These are phyloP conservation scores for Mitragyna speciosa DNA, from an alignment of 257 asterid species.

Conservation along the genomic window DNA sequence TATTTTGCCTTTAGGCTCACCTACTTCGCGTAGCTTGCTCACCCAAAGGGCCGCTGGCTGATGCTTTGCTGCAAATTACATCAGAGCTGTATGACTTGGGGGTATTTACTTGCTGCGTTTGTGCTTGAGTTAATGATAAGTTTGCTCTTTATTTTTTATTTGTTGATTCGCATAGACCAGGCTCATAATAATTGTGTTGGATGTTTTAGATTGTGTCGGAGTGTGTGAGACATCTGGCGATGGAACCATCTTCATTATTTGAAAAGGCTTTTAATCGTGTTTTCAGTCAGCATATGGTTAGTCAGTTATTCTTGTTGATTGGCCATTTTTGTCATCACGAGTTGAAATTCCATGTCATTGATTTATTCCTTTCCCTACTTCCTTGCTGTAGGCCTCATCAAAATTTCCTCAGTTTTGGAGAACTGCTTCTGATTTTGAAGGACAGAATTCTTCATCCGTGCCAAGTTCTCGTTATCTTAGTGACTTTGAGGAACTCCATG, in stretches of 20 bases:
- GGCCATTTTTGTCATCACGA: background rate
- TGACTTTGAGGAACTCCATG: conserved; percentile 96
- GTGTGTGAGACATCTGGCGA: conserved; percentile 64
- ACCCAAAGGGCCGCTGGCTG: conserved; percentile 73
- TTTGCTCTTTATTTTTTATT: conserved; percentile 15
- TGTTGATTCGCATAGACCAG: conserved; percentile 1
- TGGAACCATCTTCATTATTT: conserved; percentile 67
- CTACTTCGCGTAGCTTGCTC: conserved; percentile 88
- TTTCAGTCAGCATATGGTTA: conserved; percentile 68
- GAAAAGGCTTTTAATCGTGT: conserved; percentile 63
- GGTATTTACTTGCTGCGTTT: conserved; percentile 42
- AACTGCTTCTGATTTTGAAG: conserved; percentile 59
- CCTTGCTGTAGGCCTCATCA: conserved; percentile 53
- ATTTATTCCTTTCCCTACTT: background rate
- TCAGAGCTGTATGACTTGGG: conserved; percentile 79
- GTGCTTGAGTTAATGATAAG: conserved; percentile 14
- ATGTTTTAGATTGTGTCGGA: conserved; percentile 71
- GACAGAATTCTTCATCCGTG: conserved; percentile 49
- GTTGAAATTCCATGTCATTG: background rate
- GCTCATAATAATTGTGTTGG: background rate
- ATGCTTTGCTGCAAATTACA: conserved; percentile 77
- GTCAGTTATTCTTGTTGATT: conserved; percentile 18
- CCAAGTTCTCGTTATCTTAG: conserved; percentile 77
- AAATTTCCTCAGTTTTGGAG: conserved; percentile 71
- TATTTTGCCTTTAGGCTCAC: conserved; percentile 63